phyloP scores from a whole-genome alignment of 345 rosid genomes.

The Brassica incana region DNA sequence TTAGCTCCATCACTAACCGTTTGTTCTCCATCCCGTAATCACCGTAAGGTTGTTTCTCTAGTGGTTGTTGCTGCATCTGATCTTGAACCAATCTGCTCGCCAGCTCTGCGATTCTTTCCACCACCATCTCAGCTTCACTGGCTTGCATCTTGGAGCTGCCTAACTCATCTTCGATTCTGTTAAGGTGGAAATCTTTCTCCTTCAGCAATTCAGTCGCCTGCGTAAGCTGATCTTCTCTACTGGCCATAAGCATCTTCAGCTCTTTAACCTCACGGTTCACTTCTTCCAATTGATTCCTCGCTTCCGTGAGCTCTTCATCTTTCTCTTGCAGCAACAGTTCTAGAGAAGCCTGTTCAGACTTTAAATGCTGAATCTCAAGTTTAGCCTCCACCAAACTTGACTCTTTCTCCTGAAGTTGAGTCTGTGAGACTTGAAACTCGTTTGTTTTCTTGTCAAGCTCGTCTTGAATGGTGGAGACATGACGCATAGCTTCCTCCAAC shows the following conservation, averaged over 20 bases:
- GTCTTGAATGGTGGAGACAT: conserved; percentile 46
- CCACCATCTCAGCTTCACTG: conserved; percentile 70
- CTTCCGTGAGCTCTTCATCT: conserved; percentile 57
- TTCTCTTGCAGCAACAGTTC: conserved; percentile 59
- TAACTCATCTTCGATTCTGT: conserved; percentile 56
- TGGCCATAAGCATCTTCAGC: conserved; percentile 55
- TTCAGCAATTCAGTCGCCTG: conserved; percentile 56
- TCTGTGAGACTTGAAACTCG: conserved; percentile 54
- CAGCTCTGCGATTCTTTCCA: conserved; percentile 61
- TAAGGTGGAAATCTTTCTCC: conserved; percentile 69
- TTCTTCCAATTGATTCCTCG: conserved; percentile 59
- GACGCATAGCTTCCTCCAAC: conserved; percentile 57
- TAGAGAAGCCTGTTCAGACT: conserved; percentile 71
- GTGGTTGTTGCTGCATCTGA: conserved; percentile 35
- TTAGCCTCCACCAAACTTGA: conserved; percentile 74
- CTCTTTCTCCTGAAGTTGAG: conserved; percentile 62
- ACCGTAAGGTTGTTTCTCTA: conserved; percentile 35
- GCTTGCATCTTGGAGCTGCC: conserved; percentile 49
- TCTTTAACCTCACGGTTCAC: conserved; percentile 58
- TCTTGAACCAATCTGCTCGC: conserved; percentile 57
- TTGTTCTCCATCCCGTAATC: conserved; percentile 52
- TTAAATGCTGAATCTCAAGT: conserved; percentile 78
- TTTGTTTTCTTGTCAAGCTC: conserved; percentile 52
- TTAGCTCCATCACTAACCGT: conserved; percentile 65
- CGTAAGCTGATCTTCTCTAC: conserved; percentile 61